Evolutionary conservation across 306 rosid genomes (phyloP).

Genomic region (Carpinus fangiana): DNA sequence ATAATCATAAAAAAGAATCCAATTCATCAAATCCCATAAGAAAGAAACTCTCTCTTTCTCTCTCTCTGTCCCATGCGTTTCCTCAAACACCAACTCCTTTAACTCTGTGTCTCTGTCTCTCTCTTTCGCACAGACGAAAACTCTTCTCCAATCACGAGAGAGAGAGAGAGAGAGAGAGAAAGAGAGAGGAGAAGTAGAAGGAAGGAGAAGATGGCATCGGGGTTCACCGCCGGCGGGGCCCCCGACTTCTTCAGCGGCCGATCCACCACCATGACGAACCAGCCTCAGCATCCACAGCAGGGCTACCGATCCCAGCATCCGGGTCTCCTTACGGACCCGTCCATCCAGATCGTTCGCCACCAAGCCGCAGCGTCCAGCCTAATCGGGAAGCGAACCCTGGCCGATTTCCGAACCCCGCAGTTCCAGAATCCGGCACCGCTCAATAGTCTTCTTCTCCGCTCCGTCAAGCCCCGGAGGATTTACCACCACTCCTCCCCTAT

Average conservation of each 20-base stretch:
- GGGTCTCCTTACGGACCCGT: conserved; percentile 48
- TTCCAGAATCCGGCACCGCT: conserved; percentile 38
- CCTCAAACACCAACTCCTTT: conserved; percentile 42
- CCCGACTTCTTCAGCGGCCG: conserved; percentile 59
- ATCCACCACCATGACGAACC: conserved; percentile 54
- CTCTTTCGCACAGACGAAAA: not conserved
- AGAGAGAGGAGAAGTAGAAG: conserved; percentile 12
- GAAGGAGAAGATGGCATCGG: conserved; percentile 61
- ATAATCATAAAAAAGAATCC: conserved; percentile 45
- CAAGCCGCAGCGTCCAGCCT: conserved; percentile 18
- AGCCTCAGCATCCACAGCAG: conserved; percentile 42
- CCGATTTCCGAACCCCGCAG: conserved; percentile 59
- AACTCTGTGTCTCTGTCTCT: not conserved
- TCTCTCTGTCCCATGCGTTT: conserved; percentile 47
- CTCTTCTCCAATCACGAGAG: not conserved
- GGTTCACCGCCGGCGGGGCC: conserved; percentile 60
- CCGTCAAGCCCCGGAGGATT: conserved; percentile 60
- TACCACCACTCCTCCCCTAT: conserved; percentile 47
- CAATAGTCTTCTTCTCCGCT: conserved; percentile 48
- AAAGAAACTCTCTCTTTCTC: conserved; percentile 25
- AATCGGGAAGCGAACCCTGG: conserved; percentile 66
- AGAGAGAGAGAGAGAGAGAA: not conserved
- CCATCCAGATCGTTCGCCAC: conserved; percentile 62
- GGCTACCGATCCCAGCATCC: conserved; percentile 55
- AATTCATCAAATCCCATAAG: conserved; percentile 19